Base-by-base conservation (phyloP, 768 basidiomycete genomes). In the Lactarius vividus region DNA sequence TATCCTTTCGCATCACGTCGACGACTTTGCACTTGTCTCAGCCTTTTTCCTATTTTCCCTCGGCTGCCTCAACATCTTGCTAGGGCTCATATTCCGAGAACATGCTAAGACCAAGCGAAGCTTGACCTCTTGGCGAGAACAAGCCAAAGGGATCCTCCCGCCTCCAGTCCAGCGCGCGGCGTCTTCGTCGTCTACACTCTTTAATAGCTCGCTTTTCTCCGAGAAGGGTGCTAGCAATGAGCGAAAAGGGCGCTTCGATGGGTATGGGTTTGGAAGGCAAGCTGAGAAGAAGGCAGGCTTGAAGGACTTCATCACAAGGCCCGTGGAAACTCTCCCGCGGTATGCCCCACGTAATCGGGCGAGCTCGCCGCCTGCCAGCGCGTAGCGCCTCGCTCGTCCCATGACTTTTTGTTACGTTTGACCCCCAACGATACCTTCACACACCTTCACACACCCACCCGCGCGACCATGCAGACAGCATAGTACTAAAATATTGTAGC, bases 21-120 rank as follows among this genome's bases (percentile, higher is more conserved):
- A 93, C 72, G 86, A 85, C 66, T 96, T 96, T 80, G 87, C 93
- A 26, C 91, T 96, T 73, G 94, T 94, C 68, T 82, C 93, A 5
- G 93, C 90, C 56, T 96, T 96, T 82, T 88, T 96, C 81, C 84
- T 96, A 67, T 96, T 96, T 80, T 83, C 92, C 59, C 73, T 96
- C 64, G 94, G 94, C n/a, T 94, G 92, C 76, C 77, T 96, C 62
- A 94, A 96, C 79, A 86, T 94, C 70, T 75, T 94, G 65, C 80
- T 87, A 67, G 89, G 89, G 49, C 83, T 92, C 70, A 83, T 89
- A 74, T 91, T 87, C 82, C 85, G 87, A 62, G 80, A 82, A 70
- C 80, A 79, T 1, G 85, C 84, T 64, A 88, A 87, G 70, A 66
- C 76, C 23, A 86, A 85, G 70, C 84, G 88, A 23, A 87, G 85